A percentile compares a stretch with the other conserved stretches of the same genome.
These are phyloP conservation scores for Aspergillus eucalypticola DNA, from an alignment of 2,329 filamentous ascomycete species.

Conservation along the genomic window DNA sequence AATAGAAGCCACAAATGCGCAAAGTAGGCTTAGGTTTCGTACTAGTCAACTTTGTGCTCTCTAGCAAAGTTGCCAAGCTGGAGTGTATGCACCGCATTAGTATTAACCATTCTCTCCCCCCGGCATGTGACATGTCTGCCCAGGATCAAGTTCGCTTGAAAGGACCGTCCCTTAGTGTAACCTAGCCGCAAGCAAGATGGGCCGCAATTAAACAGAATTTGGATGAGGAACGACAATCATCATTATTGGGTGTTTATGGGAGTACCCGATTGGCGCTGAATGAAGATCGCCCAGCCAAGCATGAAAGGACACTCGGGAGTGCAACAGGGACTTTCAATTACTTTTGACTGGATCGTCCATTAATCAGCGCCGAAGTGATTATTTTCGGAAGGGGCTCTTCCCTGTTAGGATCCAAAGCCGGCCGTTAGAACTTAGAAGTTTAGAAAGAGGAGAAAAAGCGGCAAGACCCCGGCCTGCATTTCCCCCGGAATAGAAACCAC, in stretches of 20 bases:
- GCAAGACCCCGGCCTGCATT: background rate
- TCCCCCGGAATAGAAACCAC: slow-evolving; percentile 5
- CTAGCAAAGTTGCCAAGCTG: background rate
- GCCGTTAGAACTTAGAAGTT: background rate
- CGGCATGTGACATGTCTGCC: background rate
- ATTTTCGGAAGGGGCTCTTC: background rate
- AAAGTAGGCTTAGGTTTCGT: background rate
- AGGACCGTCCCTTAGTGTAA: background rate
- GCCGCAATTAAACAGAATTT: background rate
- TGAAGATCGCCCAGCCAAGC: background rate
- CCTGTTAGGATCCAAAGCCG: background rate
- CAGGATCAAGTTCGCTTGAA: background rate
- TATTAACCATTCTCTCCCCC: background rate
- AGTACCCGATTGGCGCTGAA: background rate
- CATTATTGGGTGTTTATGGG: slow-evolving; percentile 3
- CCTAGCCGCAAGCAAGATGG: background rate
- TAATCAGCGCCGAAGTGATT: background rate
- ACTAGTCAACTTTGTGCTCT: background rate
- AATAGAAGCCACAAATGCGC: too few species aligned
- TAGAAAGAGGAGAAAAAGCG: background rate
- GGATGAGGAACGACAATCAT: background rate
- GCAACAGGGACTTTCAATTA: background rate
- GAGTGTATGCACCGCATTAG: background rate
- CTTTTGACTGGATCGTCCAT: background rate
- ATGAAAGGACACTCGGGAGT: background rate